A percentile compares a stretch with the other conserved stretches of the same genome.
These are phyloP conservation scores for Dentipellis fragilis DNA, from an alignment of 768 basidiomycete genomes.

Conservation along the genomic window DNA sequence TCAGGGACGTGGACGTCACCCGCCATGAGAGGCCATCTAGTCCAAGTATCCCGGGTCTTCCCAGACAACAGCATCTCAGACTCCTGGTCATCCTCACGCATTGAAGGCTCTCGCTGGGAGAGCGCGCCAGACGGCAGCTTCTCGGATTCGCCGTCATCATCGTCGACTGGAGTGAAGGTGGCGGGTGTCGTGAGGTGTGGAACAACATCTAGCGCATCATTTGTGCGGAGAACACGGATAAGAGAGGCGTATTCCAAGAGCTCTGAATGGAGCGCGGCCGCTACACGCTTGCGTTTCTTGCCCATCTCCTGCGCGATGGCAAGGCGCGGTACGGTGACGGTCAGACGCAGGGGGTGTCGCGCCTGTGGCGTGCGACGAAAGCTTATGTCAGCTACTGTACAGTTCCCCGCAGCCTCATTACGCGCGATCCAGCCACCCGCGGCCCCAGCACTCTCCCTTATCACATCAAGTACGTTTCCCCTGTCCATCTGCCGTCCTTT, in stretches of 20 bases:
- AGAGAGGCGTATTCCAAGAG: slow-evolving; percentile 59
- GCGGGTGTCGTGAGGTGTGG: slow-evolving; percentile 29
- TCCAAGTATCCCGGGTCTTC: slow-evolving; percentile 44
- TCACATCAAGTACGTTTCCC: slow-evolving; percentile 8
- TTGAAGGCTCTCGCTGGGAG: background rate
- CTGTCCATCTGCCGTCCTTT: background rate
- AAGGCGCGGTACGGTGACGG: background rate
- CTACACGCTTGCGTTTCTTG: slow-evolving; percentile 35
- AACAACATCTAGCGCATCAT: slow-evolving; percentile 46
- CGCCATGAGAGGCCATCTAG: slow-evolving; percentile 62
- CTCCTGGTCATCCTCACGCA: slow-evolving; percentile 12
- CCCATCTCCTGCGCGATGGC: slow-evolving; percentile 17
- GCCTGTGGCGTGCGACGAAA: slow-evolving; percentile 12
- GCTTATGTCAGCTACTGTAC: slow-evolving; percentile 25
- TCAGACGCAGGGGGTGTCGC: background rate
- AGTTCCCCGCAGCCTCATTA: slow-evolving; percentile 23
- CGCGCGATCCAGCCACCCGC: background rate
- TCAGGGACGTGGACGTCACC: slow-evolving; percentile 57
- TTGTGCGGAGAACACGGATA: slow-evolving; percentile 52
- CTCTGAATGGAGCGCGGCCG: slow-evolving; percentile 49
- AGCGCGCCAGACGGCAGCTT: background rate
- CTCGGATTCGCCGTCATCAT: slow-evolving; percentile 5
- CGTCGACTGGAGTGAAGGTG: background rate
- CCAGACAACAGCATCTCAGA: slow-evolving; percentile 13
- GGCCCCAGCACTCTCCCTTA: slow-evolving; percentile 11